phyloP scores from a whole-genome alignment of 1,139 yeast species.

The Petasospora fabianii region DNA sequence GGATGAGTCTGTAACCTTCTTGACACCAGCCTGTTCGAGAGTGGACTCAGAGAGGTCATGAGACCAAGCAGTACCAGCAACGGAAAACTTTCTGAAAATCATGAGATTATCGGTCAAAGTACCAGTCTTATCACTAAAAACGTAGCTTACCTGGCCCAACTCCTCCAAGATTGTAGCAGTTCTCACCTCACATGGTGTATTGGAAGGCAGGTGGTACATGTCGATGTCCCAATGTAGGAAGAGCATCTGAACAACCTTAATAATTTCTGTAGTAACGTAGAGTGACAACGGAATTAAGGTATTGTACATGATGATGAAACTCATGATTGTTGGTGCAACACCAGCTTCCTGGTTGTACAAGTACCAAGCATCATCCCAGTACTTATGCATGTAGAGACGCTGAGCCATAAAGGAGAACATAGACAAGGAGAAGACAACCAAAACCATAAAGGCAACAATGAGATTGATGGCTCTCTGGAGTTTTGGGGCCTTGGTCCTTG shows the following conservation, averaged over 20 bases:
- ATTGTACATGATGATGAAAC: constrained; percentile 94
- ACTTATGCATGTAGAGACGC: constrained; percentile 44
- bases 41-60: constrained; percentile 55
- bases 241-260: constrained; percentile 79
- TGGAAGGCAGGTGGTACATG: constrained; percentile 80
- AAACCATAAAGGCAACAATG: constrained; percentile 85
- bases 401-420: constrained; percentile 83
- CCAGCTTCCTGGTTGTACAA: constrained; percentile 71
- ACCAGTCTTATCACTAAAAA: constrained; percentile 96
- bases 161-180: constrained; percentile 96
- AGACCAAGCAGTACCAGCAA: constrained; percentile 86
- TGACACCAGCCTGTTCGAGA: constrained; percentile 1
- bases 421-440: constrained; percentile 69
- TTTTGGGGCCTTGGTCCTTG: constrained; percentile 91
- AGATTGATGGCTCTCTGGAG: constrained; percentile 77
- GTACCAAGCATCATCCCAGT: constrained; percentile 66
- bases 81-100: constrained; percentile 80
- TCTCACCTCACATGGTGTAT: constrained; percentile 92
- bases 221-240: constrained; percentile 87
- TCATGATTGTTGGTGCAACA: constrained; percentile 89
- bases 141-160: constrained; percentile 91
- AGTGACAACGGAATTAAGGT: constrained; percentile 92
- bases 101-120: constrained; percentile 89
- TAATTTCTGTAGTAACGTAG: constrained; percentile 94
- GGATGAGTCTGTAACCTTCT: not conserved